Evolutionary conservation across 2,329 filamentous ascomycete species (phyloP).

Genomic region (Colletotrichum sp.): DNA sequence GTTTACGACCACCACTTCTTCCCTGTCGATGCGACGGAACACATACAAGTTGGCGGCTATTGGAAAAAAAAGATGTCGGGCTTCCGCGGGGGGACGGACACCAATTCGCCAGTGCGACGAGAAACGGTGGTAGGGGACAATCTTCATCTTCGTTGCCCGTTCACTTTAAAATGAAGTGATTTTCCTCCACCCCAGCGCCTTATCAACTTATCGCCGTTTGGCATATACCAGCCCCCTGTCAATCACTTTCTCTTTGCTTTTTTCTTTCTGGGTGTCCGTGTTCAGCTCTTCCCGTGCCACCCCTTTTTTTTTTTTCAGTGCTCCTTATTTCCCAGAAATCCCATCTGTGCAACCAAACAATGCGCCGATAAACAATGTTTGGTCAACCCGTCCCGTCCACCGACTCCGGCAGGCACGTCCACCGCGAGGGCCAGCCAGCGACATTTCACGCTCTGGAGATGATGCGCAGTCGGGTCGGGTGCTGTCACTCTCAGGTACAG

Average conservation of each 20-base stretch:
- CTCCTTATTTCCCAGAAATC: not conserved
- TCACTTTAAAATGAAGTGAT: constrained; percentile 15
- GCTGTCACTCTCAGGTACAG: not conserved
- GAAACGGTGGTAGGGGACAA: not conserved
- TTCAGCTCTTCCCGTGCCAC: not conserved
- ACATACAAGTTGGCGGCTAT: not conserved
- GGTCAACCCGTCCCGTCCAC: not conserved
- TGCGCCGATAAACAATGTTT: not conserved
- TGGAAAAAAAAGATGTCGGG: not conserved
- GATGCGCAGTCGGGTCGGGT: not conserved
- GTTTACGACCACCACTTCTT: not conserved
- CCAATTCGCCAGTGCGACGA: not conserved
- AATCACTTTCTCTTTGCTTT: not conserved
- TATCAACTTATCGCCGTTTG: not conserved
- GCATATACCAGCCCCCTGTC: constrained; percentile 4
- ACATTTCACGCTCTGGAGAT: not conserved
- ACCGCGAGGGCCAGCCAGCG: not conserved
- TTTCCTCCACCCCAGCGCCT: constrained; percentile 9
- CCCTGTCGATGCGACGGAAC: not conserved
- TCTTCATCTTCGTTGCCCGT: constrained; percentile 3
- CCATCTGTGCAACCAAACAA: not conserved
- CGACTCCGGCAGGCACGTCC: not conserved
- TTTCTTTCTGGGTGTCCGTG: not conserved
- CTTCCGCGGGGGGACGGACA: not conserved
- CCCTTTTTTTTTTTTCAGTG: not conserved